Conservation (phyloP, 805 yeast species). For the Zygosaccharomyces bailii region DNA sequence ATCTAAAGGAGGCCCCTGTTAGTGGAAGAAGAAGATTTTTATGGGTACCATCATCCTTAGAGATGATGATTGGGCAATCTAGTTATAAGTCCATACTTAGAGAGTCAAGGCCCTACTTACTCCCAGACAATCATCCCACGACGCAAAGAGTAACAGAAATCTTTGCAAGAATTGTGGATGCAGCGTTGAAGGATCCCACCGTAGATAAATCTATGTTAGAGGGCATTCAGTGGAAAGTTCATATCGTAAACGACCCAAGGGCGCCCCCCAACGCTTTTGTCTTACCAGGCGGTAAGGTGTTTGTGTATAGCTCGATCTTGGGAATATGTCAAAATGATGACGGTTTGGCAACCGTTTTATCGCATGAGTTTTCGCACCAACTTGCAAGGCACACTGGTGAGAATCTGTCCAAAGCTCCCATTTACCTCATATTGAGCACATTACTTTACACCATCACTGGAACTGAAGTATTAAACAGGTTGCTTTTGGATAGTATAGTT, state of each 20-base stretch:
- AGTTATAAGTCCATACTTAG: slow-evolving; percentile 58
- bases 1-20: slow-evolving; percentile 77
- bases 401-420: slow-evolving; percentile 70
- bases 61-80: slow-evolving; percentile 55
- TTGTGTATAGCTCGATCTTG: slow-evolving; percentile 75
- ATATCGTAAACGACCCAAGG: slow-evolving; percentile 65
- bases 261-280: slow-evolving; percentile 97
- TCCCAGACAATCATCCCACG: slow-evolving; percentile 63
- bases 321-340: slow-evolving; percentile 78
- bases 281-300: slow-evolving; percentile 92
- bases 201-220: slow-evolving; percentile 32
- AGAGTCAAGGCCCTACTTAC: slow-evolving; percentile 49
- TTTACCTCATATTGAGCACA: slow-evolving; percentile 54
- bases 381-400: slow-evolving; percentile 90
- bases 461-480: slow-evolving; percentile 46
- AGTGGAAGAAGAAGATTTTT: slow-evolving; percentile 70
- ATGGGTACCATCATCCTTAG: slow-evolving; percentile 66
- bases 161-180: slow-evolving; percentile 60
- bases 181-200: slow-evolving; percentile 46
- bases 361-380: slow-evolving; percentile 94
- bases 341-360: slow-evolving; percentile 90
- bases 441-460: slow-evolving; percentile 62
- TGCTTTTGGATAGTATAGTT: slow-evolving; percentile 53
- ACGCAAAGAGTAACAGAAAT: slow-evolving; percentile 54
- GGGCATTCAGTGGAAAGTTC: slow-evolving; percentile 64